phyloP scores from a whole-genome alignment of 805 yeast genomes.

The Nakazawaea populi region DNA sequence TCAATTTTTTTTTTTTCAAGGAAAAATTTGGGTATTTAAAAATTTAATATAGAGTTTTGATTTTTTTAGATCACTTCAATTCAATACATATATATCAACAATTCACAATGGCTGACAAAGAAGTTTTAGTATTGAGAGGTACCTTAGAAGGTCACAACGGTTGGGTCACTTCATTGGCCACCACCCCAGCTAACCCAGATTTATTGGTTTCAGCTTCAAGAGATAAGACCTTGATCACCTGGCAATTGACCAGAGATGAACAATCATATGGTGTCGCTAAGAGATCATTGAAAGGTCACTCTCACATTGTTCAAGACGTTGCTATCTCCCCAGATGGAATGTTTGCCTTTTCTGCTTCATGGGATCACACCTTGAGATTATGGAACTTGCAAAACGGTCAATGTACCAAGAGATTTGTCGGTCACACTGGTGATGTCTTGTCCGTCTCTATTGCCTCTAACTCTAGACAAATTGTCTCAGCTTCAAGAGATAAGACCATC shows the following conservation, averaged over 20 bases:
- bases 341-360: constrained; percentile 97
- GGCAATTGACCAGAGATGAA: constrained; percentile 96
- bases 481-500: constrained; percentile 98
- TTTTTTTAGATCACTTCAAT: not conserved
- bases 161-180: constrained; percentile 98
- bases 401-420: constrained; percentile 91
- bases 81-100: not conserved
- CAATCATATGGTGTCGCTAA: constrained; percentile 97
- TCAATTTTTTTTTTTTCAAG: not conserved
- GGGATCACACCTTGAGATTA: constrained; percentile 99
- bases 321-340: constrained; percentile 97
- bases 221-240: constrained; percentile 96
- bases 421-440: constrained; percentile 96
- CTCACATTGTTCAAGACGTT: constrained; percentile 98
- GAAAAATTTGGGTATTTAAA: constrained; percentile 4
- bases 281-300: constrained; percentile 96
- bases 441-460: constrained; percentile 94
- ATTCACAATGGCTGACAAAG: constrained; percentile 67
- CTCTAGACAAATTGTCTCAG: constrained; percentile 97
- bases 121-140: constrained; percentile 99
- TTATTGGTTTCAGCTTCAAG: constrained; percentile 96
- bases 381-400: constrained; percentile 97
- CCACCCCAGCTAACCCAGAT: constrained; percentile 97
- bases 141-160: constrained; percentile 94
- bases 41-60: no score